These are phyloP conservation scores for Cyberlindnera xishuangbannaensis DNA, from an alignment of 805 yeast genomes.

Conservation along the genomic window DNA sequence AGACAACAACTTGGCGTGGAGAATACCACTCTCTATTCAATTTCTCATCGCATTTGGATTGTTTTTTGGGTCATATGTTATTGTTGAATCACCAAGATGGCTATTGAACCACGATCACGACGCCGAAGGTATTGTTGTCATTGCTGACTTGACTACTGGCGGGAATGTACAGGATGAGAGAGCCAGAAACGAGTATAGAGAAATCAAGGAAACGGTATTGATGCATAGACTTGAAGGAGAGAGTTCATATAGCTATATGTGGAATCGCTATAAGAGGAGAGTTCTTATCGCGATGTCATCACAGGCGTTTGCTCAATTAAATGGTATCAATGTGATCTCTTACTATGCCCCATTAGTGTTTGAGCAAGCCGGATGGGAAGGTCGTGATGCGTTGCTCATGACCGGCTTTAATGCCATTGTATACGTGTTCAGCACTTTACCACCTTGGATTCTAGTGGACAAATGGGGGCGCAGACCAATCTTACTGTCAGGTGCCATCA, in stretches of 20 bases:
- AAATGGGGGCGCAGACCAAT: conserved; percentile 90
- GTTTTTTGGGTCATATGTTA: conserved; percentile 66
- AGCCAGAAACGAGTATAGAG: conserved; percentile 70
- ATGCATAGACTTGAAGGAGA: conserved; percentile 79
- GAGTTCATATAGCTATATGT: conserved; percentile 66
- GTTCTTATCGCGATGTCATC: conserved; percentile 86
- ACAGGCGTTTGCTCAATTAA: conserved; percentile 87
- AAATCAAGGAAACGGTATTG: conserved; percentile 76
- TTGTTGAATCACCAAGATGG: conserved; percentile 92
- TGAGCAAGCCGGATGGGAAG: conserved; percentile 93
- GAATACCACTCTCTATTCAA: conserved; percentile 73
- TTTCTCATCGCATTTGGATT: conserved; percentile 65
- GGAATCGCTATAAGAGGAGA: conserved; percentile 67
- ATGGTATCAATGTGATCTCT: conserved; percentile 89
- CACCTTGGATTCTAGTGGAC: conserved; percentile 90
- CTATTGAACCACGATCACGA: conserved; percentile 74
- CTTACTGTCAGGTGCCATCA: conserved; percentile 66
- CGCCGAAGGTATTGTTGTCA: conserved; percentile 76
- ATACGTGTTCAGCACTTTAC: conserved; percentile 62
- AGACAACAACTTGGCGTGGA: conserved; percentile 61
- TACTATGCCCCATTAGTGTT: conserved; percentile 92
- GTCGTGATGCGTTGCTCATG: conserved; percentile 83
- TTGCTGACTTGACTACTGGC: conserved; percentile 74
- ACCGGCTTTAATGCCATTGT: conserved; percentile 72
- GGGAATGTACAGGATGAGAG: conserved; percentile 66